Percentiles rank a stretch among this genome's conserved stretches.
Evolutionary conservation across 2,329 filamentous ascomycete genomes (phyloP).

Genomic region (Alternaria panax): DNA sequence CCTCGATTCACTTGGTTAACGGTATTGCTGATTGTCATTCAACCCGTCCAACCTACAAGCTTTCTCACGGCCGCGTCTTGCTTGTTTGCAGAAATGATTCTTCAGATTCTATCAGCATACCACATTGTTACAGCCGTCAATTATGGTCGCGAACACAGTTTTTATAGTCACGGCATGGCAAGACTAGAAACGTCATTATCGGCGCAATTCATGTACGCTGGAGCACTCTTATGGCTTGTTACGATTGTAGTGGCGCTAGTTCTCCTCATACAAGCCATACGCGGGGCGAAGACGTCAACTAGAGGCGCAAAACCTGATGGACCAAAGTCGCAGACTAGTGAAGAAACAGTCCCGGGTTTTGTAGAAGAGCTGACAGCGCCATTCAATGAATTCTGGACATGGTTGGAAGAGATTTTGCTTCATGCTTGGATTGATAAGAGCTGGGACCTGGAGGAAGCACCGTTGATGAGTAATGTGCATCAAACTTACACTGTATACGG

Average conservation of each 20-base stretch:
- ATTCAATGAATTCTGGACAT: background rate
- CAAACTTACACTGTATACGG: background rate
- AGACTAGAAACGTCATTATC: background rate
- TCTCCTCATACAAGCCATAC: background rate
- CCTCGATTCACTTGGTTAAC: background rate
- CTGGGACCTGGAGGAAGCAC: background rate
- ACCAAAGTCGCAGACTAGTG: background rate
- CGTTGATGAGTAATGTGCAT: background rate
- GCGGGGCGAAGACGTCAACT: background rate
- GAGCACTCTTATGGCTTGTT: background rate
- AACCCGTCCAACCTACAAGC: background rate
- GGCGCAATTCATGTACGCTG: background rate
- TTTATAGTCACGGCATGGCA: background rate
- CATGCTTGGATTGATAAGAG: background rate
- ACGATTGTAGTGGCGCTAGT: background rate
- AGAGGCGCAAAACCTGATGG: background rate
- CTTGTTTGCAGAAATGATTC: background rate
- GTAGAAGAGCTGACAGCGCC: background rate
- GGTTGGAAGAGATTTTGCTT: background rate
- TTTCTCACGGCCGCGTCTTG: background rate
- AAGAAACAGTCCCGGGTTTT: background rate
- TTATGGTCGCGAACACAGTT: background rate
- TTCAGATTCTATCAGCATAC: background rate
- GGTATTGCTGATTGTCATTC: background rate
- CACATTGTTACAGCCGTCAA: background rate